These are phyloP conservation scores for Boletus vinaceobasis DNA, from an alignment of 768 basidiomycete genomes.

Conservation along the genomic window DNA sequence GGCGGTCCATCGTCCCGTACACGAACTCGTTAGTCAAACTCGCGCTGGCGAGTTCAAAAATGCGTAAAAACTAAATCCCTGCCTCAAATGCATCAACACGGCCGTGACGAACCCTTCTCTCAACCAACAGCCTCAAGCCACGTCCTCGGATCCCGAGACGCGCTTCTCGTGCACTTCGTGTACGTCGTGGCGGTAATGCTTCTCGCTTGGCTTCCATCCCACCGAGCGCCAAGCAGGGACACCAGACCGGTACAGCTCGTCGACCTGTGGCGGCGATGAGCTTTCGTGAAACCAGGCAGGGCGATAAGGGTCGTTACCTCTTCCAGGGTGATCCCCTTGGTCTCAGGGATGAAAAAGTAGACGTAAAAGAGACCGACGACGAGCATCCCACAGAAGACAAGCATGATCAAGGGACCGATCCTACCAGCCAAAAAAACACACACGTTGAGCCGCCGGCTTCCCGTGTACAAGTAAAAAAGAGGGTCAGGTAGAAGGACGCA, in stretches of 20 bases:
- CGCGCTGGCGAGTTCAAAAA: not conserved
- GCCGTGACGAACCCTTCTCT: not conserved
- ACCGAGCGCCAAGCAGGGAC: conserved; percentile 65
- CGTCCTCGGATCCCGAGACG: conserved; percentile 21
- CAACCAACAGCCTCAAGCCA: not conserved
- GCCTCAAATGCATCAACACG: not conserved
- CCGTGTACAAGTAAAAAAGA: too few species aligned
- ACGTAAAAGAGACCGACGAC: conserved; percentile 69
- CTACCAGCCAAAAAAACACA: conserved; percentile 23
- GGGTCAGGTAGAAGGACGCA: conserved; percentile 21
- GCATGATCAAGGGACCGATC: conserved; percentile 70
- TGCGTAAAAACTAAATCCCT: not conserved
- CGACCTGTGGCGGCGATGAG: conserved; percentile 43
- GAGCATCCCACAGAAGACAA: conserved; percentile 76
- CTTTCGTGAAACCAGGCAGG: not conserved
- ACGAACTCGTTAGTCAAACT: not conserved
- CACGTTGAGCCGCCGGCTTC: not conserved
- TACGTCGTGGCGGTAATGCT: conserved; percentile 30
- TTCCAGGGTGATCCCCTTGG: conserved; percentile 72
- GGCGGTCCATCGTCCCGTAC: not conserved
- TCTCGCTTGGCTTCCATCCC: conserved; percentile 51
- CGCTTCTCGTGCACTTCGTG: conserved; percentile 19
- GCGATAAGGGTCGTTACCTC: conserved; percentile 29
- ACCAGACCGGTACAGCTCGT: conserved; percentile 69
- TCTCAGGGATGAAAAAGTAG: conserved; percentile 77